These are phyloP conservation scores for Choanephora cucurbitarum DNA, from an alignment of 371 early-diverging fungal genomes.

Conservation along the genomic window DNA sequence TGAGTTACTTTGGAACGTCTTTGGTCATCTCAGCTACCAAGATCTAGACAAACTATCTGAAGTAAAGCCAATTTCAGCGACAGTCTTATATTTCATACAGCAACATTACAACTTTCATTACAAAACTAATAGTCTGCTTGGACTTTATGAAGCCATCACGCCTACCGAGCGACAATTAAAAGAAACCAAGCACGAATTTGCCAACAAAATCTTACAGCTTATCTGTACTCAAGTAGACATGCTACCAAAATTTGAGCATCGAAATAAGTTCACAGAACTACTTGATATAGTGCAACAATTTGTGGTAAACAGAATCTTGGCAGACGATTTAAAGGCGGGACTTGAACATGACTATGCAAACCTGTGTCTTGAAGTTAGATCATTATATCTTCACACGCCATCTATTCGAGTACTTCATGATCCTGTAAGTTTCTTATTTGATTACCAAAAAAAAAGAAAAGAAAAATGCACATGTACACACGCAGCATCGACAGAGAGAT, in stretches of 20 bases:
- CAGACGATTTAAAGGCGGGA: constrained; percentile 18
- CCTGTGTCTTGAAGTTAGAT: constrained; percentile 40
- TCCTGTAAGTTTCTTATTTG: constrained; percentile 30
- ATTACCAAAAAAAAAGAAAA: not conserved
- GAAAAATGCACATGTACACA: not conserved
- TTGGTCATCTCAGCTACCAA: constrained; percentile 30
- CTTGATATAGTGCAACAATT: constrained; percentile 40
- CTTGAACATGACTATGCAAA: constrained; percentile 42
- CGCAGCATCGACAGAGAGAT: too few relatives aligned
- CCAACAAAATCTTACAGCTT: constrained; percentile 28
- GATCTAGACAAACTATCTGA: constrained; percentile 28
- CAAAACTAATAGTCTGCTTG: constrained; percentile 22
- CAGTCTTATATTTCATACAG: constrained; percentile 26
- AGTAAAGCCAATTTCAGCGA: constrained; percentile 9
- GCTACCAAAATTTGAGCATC: constrained; percentile 34
- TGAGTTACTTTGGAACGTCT: constrained; percentile 37
- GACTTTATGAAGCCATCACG: constrained; percentile 33
- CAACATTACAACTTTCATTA: constrained; percentile 39
- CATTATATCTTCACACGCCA: constrained; percentile 43
- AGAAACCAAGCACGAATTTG: constrained; percentile 26
- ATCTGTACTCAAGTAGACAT: constrained; percentile 35
- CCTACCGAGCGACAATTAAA: constrained; percentile 17
- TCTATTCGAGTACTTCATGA: constrained; percentile 50
- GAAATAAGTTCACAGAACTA: constrained; percentile 35
- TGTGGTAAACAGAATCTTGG: constrained; percentile 32